Base-by-base conservation (phyloP, 768 basidiomycete species). In the Nidula microcarpa region DNA sequence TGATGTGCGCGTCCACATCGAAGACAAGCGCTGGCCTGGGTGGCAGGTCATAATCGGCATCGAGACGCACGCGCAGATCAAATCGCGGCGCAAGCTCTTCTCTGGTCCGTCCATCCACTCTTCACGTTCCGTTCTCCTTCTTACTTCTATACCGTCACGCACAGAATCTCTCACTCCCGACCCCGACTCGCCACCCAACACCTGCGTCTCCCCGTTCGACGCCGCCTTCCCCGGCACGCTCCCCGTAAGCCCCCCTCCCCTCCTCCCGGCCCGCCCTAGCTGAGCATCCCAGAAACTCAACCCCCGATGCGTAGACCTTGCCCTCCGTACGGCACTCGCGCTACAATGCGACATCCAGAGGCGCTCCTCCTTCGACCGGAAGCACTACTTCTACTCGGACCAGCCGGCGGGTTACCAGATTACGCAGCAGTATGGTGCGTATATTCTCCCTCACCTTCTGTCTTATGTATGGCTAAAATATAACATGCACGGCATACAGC, bases 301-400 rank as follows among this genome's bases (percentile, higher is more conserved):
- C 60, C 72, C 77, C 11, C 78, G 74, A 65, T 88, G 86, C 53
- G 87, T 97, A 2, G 81, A 88, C 55, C 79, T 97, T 5, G 92
- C 89, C 3, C 67, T 94, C 0, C 78, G 90, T 6, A 86, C 93
- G 0, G 91, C 94, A 0, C 61, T 94, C 1, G 94, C 94, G 4
- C 76, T 98, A 18, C 69, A 80, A 34, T 75, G 84, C 10, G 57
- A 78, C 4, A 75, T 96, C 49, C 90, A 90, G 57, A 57, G 59
- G 0, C 75, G 78, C 16, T 96, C 93, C 0, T 79, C 90, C 0
- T 98, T 98, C 61, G 97, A 98, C 68, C 77, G 97, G 58, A 99
- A 99, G 65, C 97, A 98, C 66, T 99, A 99, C 66, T 98, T 98
- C 68, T 98, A 99, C 64, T 81, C 91, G 4, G 97, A 98, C 68